Base-by-base conservation (phyloP, 306 rosid genomes). In the Arachis stenosperma region DNA sequence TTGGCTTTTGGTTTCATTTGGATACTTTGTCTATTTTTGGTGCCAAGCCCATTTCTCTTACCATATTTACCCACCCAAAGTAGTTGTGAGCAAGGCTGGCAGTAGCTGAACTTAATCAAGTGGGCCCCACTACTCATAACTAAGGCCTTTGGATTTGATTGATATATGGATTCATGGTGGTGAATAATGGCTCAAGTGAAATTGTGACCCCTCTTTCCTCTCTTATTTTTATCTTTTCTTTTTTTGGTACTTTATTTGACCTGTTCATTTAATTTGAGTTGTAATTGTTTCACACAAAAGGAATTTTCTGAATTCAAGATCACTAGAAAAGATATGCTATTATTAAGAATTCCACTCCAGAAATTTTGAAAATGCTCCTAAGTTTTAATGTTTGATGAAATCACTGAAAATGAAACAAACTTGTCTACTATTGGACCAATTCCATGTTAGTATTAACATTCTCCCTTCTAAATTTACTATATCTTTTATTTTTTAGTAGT, bases 21-120 rank as follows among this genome's bases (percentile, higher is more conserved):
- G 55, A 75, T 62, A 51, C 81, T 12, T 70, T 62, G 80, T 75
- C 71, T 55, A 65, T 80, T 85, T 76, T 7, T 44, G 69, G 73
- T 70, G 63, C 73, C 67, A 79, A 41, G 51, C 59, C 63, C 69
- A 59, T 69, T 51, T 14, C 8, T 33, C 13, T 73, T 62, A 13
- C 82, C 82, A 83, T 69, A 64, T 72, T 75, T 39, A 73, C 78
- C 83, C 82, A 60, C 78, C 76, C 78, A 69, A 63, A 70, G 74
- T 87, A 65, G 76, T 70, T 76, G 84, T 70, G 64, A 76, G 89
- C 89, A 80, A 86, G 85, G 79, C 96, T 90, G 92, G 92, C 90
- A 82, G 40, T 75, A 44, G 78, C 84, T 80, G 54, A 76, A 64
- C 82, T 51, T 74, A 62, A 71, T 70, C 22, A 71, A 56, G 79